Evolutionary conservation across 2,329 filamentous ascomycete genomes (phyloP).

Genomic region (Aphanocladium album): DNA sequence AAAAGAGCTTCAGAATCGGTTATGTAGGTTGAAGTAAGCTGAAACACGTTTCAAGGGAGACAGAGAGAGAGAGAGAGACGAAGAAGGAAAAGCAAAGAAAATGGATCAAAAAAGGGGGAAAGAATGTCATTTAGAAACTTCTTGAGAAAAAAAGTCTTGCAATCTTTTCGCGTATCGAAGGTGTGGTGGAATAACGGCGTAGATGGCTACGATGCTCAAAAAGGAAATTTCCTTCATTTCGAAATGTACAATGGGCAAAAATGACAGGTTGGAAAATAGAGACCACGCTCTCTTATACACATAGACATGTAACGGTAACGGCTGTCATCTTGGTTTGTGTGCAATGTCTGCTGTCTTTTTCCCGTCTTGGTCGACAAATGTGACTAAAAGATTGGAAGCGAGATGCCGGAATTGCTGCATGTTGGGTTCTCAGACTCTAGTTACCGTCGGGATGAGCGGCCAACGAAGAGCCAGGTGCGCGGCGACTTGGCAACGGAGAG

Average conservation of each 20-base stretch:
- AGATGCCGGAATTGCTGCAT: neutral
- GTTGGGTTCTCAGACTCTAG: neutral
- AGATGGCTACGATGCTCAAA: neutral
- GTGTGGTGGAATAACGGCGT: neutral
- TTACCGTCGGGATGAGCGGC: neutral
- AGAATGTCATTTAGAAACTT: neutral
- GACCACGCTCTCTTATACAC: neutral
- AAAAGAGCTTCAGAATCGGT: neutral
- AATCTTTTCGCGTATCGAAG: neutral
- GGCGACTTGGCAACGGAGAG: neutral
- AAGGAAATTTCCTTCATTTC: neutral
- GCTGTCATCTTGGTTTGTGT: neutral
- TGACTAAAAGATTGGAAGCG: too few species aligned
- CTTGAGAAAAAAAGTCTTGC: too few species aligned
- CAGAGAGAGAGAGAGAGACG: neutral
- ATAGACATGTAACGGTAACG: neutral
- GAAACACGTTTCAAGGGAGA: conserved; percentile 9
- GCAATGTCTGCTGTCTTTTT: too few species aligned
- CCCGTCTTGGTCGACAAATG: too few species aligned
- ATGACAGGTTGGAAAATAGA: neutral
- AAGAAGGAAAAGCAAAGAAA: neutral
- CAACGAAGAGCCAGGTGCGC: neutral
- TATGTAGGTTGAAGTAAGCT: neutral
- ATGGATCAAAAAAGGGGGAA: neutral
- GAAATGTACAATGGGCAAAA: neutral